phyloP scores from a whole-genome alignment of 2,329 filamentous ascomycete genomes.

The Hypoxylon sp. region DNA sequence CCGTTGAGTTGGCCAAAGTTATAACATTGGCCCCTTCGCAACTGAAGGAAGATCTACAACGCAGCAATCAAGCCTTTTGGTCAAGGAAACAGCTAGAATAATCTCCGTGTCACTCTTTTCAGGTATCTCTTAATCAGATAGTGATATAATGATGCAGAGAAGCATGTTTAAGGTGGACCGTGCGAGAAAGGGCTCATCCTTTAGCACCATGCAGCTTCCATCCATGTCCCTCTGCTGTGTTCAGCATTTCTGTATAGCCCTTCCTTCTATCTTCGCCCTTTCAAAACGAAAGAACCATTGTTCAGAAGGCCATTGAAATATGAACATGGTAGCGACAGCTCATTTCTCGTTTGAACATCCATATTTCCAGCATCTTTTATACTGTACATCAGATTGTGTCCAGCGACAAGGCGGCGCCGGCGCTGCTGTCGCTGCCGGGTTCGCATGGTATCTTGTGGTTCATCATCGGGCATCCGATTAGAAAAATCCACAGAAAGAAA shows the following conservation, averaged over 20 bases:
- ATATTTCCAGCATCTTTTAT: constrained; percentile 7
- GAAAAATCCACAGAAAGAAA: constrained; percentile 4
- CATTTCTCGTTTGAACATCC: constrained; percentile 25
- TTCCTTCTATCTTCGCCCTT: constrained; percentile 26
- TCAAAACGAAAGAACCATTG: constrained; percentile 2
- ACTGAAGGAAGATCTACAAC: constrained; percentile 18
- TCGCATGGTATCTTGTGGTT: constrained; percentile 33
- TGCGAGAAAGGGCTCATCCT: constrained; percentile 36
- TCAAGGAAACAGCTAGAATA: constrained; percentile 30
- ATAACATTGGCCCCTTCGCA: constrained; percentile 15
- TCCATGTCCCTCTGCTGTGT: constrained; percentile 21
- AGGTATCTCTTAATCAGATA: constrained; percentile 20
- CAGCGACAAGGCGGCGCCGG: constrained; percentile 40
- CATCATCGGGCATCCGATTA: constrained; percentile 39
- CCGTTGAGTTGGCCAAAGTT: constrained; percentile 19
- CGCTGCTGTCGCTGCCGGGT: constrained; percentile 42
- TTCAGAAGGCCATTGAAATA: constrained; percentile 37
- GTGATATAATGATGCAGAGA: constrained; percentile 34
- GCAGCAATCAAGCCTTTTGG: constrained; percentile 14
- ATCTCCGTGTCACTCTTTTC: constrained; percentile 29
- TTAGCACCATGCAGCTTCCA: constrained; percentile 23
- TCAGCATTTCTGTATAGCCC: neutral
- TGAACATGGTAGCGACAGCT: constrained; percentile 33
- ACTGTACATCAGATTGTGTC: neutral
- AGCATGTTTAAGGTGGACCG: constrained; percentile 34